Evolutionary conservation across 345 rosid species (phyloP), one percentile per base, ranked within the genome.

Genomic region (Salix dunnii): DNA sequence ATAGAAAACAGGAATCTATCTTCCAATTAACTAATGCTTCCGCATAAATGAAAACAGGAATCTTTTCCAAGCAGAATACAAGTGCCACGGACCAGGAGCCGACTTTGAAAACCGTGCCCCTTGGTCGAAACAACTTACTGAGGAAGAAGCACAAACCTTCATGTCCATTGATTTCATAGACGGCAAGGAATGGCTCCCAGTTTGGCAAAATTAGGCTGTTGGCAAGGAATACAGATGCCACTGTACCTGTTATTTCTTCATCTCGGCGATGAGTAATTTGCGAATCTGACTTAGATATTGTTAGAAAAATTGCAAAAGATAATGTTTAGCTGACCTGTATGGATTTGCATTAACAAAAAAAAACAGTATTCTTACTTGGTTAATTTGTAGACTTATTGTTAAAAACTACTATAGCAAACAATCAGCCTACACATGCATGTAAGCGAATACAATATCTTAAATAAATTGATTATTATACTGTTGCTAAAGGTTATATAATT

Each of bases 161-260:
- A 43, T 85, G 82, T 83, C 96, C 58, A 82, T 91, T 74, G 91
- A 90, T 80, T 91, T 85, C 83, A 87, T 96, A 27, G 81, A 89
- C 75, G 99, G 99, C 68, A 77, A 82, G 42, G 74, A 87, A 12
- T 93, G 99, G 98, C 91, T 96, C 31, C 99, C 99, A 10, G 96
- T 72, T 65, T 88, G 87, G 87, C 25, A 55, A 21, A 55, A 21
- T 8, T 55, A 55, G 61, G 23, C 3, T 55, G 58, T 51, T 51
- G 58, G 23, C n/a, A 6, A 18, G 58, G 1, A 0, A 51, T 6
- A n/a, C 61, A 55, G 61, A 55, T 21, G 61, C 27, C 12, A 3
- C 23, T 21, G 61, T 53, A 1, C 9, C 8, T 1, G 51, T 7
- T 53, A 53, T 8, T 53, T n/a, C 51, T 53, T 21, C 25, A 53